These are phyloP conservation scores for Penicillium desertorum DNA, from an alignment of 495 filamentous ascomycete genomes.

Conservation along the genomic window DNA sequence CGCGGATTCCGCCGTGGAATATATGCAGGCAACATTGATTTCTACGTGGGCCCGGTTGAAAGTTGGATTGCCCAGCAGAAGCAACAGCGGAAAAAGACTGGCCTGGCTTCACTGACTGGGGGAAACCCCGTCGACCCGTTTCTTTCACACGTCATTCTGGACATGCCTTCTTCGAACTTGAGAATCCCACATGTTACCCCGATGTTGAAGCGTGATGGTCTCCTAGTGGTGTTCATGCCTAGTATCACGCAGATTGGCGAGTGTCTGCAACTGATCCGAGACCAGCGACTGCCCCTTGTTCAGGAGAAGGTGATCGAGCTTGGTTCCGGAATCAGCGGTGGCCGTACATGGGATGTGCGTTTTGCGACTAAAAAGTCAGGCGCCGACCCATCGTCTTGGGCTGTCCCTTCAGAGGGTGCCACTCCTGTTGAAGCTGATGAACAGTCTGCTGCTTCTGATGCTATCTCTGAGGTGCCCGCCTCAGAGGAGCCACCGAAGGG, in stretches of 20 bases:
- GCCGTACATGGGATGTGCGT: slow-evolving; percentile 66
- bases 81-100: slow-evolving; percentile 27
- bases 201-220: slow-evolving; percentile 59
- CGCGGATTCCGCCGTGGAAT: slow-evolving; percentile 65
- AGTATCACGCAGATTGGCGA: slow-evolving; percentile 73
- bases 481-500: slow-evolving; percentile 22
- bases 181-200: slow-evolving; percentile 58
- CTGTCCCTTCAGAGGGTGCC: slow-evolving; percentile 16
- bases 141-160: slow-evolving; percentile 65
- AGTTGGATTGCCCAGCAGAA: slow-evolving; percentile 60
- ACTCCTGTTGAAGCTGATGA: slow-evolving; percentile 17
- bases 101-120: slow-evolving; percentile 18
- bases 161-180: slow-evolving; percentile 61
- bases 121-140: slow-evolving; percentile 50
- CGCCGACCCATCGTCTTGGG: slow-evolving; percentile 44
- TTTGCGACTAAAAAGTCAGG: slow-evolving; percentile 47
- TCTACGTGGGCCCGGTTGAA: slow-evolving; percentile 64
- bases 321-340: slow-evolving; percentile 54
- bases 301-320: slow-evolving; percentile 67
- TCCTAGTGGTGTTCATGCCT: slow-evolving; percentile 68
- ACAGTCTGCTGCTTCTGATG: neutral
- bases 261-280: slow-evolving; percentile 54
- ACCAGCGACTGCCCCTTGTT: slow-evolving; percentile 52
- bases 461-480: slow-evolving; percentile 5
- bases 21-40: slow-evolving; percentile 65